Evolutionary conservation across 2,329 filamentous ascomycete species (phyloP), one percentile per base, ranked within the genome.

Genomic region (Phialophora verrucosa): DNA sequence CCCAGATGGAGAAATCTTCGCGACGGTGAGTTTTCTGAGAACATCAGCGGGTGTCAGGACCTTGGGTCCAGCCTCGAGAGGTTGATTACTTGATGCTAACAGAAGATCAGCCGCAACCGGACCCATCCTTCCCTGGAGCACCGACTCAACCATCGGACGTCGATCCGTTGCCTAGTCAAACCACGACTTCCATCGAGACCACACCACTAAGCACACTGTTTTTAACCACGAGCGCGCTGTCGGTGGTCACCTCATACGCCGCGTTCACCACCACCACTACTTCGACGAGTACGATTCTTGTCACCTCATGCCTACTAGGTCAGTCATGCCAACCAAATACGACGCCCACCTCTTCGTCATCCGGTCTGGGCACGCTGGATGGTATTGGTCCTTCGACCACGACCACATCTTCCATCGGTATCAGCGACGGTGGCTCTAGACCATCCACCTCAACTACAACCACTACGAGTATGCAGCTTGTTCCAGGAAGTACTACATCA

Each of bases 41-140:
- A 17, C 35, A 17, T 42, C 17, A n/a, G 38, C 14, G 38, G 38
- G 14, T 17, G 5, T 42, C 2, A 20, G 17, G 38, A 5, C 38
- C 5, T 7, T 44, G 17, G 38, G 8, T 8, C 14, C 38, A 44
- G 17, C 17, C 38, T n/a, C 38, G 14, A n/a, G 20, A 44, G 14
- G 5, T n/a, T 44, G 38, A 44, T 44, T 3, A 14, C 27, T 20
- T 35, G 11, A 53, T 32, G 23, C 59, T 61, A 14, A 61, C 31
- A 4, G 4, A 10, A 38, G 17, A 38, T 20, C 59, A 61, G 59
- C 59, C 64, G 8, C 54, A 63, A 31, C 35, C 64, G 17, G 66
- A 65, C 32, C 63, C 65, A 35, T 49, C 59, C 8, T 69, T 69
- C 47, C 62, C 64, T 56, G 67, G 67, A 51, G 64, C 61, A n/a